Conservation (phyloP, 352 stramenopile species). For the Phytophthora sp. region DNA sequence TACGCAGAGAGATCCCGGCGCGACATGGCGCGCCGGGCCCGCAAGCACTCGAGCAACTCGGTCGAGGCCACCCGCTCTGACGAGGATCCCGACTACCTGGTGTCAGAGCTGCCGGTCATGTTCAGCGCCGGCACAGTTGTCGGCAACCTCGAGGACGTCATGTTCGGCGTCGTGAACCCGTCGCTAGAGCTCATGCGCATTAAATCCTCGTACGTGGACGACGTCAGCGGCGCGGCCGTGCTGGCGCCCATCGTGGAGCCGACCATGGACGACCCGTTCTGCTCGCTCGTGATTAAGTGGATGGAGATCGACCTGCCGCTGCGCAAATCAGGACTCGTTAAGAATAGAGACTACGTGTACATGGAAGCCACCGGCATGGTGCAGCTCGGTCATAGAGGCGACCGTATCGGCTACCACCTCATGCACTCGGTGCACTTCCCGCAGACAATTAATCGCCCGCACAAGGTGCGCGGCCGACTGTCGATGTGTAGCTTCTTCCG, state of each 20-base stretch:
- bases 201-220: conserved; percentile 54
- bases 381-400: conserved; percentile 37
- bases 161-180: conserved; percentile 46
- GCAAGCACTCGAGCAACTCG: conserved; percentile 22
- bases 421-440: conserved; percentile 66
- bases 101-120: conserved; percentile 33
- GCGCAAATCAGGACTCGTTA: conserved; percentile 29
- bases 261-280: conserved; percentile 58
- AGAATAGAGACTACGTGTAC: conserved; percentile 57
- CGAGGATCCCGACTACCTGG: conserved; percentile 18
- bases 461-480: conserved; percentile 36
- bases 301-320: conserved; percentile 40
- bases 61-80: conserved; percentile 11
- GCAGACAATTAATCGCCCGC: conserved; percentile 24
- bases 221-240: conserved; percentile 44
- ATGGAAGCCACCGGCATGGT: conserved; percentile 57
- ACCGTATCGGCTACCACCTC: conserved; percentile 64
- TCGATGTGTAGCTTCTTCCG: conserved; percentile 47
- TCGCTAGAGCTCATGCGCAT: conserved; percentile 46
- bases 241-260: conserved; percentile 48
- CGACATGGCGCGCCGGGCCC: conserved; percentile 27
- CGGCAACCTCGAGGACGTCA: conserved; percentile 44
- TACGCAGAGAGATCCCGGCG: conserved; percentile 38
- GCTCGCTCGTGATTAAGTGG: conserved; percentile 48
- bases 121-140: conserved; percentile 40